Conservation (phyloP, 495 filamentous ascomycete species). For the Letharia columbiana region DNA sequence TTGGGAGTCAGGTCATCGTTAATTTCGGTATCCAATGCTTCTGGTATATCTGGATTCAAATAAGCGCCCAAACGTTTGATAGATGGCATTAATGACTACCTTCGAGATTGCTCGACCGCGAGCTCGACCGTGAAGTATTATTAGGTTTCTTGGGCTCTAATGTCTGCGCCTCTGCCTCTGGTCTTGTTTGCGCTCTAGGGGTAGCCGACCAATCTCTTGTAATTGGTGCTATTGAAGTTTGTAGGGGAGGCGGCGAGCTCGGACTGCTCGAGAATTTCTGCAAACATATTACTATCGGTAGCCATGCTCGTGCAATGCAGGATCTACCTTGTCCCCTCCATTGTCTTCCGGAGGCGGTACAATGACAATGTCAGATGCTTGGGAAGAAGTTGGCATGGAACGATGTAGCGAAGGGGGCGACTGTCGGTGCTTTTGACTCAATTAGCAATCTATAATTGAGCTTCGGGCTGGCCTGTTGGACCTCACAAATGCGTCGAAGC, state of each 20-base stretch:
- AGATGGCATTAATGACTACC: slow-evolving; percentile 38
- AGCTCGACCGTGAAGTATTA: slow-evolving; percentile 25
- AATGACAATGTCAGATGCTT: slow-evolving; percentile 29
- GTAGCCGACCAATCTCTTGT: slow-evolving; percentile 54
- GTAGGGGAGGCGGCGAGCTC: slow-evolving; percentile 55
- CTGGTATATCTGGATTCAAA: slow-evolving; percentile 36
- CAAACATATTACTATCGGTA: slow-evolving; percentile 12
- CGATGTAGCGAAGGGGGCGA: slow-evolving; percentile 29
- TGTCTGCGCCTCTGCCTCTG: slow-evolving; percentile 54
- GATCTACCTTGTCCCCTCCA: slow-evolving; percentile 31
- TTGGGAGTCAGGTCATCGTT: slow-evolving; percentile 28
- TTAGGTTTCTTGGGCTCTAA: slow-evolving; percentile 33
- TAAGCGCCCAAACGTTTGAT: slow-evolving; percentile 10
- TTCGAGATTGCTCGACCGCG: slow-evolving; percentile 58
- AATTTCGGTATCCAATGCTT: slow-evolving; percentile 33
- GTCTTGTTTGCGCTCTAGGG: slow-evolving; percentile 71
- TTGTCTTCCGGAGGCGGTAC: slow-evolving; percentile 28
- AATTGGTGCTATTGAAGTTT: slow-evolving; percentile 58
- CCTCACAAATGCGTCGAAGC: slow-evolving; percentile 69
- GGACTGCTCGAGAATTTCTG: slow-evolving; percentile 22
- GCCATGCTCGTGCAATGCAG: not conserved
- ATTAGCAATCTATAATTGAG: slow-evolving; percentile 15
- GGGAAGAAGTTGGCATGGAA: slow-evolving; percentile 26
- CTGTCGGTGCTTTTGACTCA: slow-evolving; percentile 27
- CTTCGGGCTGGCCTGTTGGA: not conserved